A percentile compares a stretch with the other conserved stretches of the same genome.
Evolutionary conservation across 768 basidiomycete genomes (phyloP).

Genomic region (Tricholoma terreum): DNA sequence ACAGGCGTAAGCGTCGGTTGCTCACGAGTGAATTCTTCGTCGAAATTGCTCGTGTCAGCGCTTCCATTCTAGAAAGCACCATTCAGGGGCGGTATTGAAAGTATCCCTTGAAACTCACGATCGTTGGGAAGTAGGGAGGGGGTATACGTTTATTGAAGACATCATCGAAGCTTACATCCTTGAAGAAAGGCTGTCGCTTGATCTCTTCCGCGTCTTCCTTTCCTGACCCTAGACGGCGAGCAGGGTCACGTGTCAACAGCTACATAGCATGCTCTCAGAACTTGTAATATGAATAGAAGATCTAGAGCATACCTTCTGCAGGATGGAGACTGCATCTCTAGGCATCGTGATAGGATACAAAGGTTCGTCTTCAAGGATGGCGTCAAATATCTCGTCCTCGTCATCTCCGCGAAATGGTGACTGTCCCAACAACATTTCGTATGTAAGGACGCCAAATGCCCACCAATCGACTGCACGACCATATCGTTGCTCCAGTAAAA

Average conservation of each 20-base stretch:
- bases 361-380: constrained; percentile 97
- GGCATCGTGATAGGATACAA: constrained; percentile 99
- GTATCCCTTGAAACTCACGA: constrained; percentile 52
- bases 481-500: constrained; percentile 97
- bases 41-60: constrained; percentile 90
- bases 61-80: constrained; percentile 59
- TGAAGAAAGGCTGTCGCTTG: constrained; percentile 97
- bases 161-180: constrained; percentile 96
- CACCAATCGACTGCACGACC: constrained; percentile 99
- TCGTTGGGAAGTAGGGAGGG: constrained; percentile 94
- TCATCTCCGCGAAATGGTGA: constrained; percentile 99
- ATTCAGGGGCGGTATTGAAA: neutral
- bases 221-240: constrained; percentile 84
- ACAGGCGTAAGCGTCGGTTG: constrained; percentile 98
- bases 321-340: constrained; percentile 89
- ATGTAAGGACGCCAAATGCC: constrained; percentile 98
- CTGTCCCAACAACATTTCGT: constrained; percentile 98
- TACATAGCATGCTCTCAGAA: constrained; percentile 26
- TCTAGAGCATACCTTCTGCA: constrained; percentile 73
- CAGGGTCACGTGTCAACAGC: constrained; percentile 91
- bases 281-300: constrained; percentile 4
- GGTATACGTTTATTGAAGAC: constrained; percentile 97
- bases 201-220: constrained; percentile 96
- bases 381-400: constrained; percentile 99
- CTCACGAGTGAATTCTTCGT: constrained; percentile 95